Conservation (phyloP, 208 protist species). For the Leishmania amazonensis region DNA sequence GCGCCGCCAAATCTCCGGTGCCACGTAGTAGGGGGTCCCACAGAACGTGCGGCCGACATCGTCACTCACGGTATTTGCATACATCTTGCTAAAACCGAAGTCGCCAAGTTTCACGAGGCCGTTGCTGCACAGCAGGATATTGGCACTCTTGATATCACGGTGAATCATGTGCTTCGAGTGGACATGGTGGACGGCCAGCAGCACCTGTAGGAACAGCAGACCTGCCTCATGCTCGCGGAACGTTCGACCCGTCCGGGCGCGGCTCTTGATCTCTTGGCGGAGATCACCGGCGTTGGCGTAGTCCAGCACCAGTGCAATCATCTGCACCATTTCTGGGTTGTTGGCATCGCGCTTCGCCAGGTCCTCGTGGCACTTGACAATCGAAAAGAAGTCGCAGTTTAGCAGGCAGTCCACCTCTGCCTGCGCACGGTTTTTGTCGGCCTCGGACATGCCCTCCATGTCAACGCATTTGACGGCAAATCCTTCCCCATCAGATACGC, state of each 20-base stretch:
- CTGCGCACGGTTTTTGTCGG: constrained; percentile 67
- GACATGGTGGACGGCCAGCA: constrained; percentile 81
- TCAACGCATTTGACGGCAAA: constrained; percentile 79
- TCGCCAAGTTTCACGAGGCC: constrained; percentile 87
- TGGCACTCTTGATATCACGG: constrained; percentile 88
- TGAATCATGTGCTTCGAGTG: constrained; percentile 86
- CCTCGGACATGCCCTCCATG: constrained; percentile 76
- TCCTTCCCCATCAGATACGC: constrained; percentile 49
- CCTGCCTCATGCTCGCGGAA: constrained; percentile 78
- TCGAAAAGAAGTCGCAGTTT: constrained; percentile 80
- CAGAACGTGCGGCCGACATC: constrained; percentile 72
- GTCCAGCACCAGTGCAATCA: constrained; percentile 81
- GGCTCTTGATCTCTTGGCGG: constrained; percentile 71
- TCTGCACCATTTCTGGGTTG: constrained; percentile 54
- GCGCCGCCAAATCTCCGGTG: constrained; percentile 92
- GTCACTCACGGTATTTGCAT: constrained; percentile 53
- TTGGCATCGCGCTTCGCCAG: constrained; percentile 53
- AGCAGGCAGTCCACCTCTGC: constrained; percentile 74
- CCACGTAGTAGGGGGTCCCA: constrained; percentile 92
- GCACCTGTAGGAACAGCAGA: constrained; percentile 75
- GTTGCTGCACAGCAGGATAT: constrained; percentile 80
- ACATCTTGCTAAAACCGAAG: constrained; percentile 83
- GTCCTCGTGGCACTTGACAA: constrained; percentile 84
- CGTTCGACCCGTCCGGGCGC: constrained; percentile 31
- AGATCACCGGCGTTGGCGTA: constrained; percentile 89